These are phyloP conservation scores for Royoungia palumana DNA, from an alignment of 768 basidiomycete species.

Conservation along the genomic window DNA sequence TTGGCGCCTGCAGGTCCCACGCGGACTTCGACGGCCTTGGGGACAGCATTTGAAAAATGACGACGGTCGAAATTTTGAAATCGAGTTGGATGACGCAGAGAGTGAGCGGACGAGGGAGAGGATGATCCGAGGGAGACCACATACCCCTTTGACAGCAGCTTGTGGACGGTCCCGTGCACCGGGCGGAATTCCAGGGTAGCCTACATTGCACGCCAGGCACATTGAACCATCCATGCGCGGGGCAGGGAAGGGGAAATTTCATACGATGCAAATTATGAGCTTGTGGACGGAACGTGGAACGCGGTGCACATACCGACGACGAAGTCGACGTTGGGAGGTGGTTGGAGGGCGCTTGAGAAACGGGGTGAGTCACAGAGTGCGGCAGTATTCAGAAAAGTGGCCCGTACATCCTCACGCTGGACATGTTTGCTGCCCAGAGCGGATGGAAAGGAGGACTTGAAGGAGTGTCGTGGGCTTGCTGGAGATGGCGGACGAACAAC, in stretches of 20 bases:
- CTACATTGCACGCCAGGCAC: constrained; percentile 36
- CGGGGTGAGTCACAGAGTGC: constrained; percentile 5
- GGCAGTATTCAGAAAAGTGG: not conserved
- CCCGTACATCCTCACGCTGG: constrained; percentile 45
- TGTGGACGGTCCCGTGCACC: constrained; percentile 70
- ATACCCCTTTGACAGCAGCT: constrained; percentile 81
- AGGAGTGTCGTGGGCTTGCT: not conserved
- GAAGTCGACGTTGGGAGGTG: constrained; percentile 87
- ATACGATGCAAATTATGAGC: constrained; percentile 3
- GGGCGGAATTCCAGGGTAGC: constrained; percentile 89
- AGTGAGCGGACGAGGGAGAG: not conserved
- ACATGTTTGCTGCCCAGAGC: constrained; percentile 34
- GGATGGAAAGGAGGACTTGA: too few species aligned
- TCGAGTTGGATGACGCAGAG: not conserved
- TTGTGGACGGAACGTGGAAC: not conserved
- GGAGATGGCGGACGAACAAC: not conserved
- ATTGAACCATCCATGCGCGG: not conserved
- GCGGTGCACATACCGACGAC: constrained; percentile 58
- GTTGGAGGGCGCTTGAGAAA: constrained; percentile 66
- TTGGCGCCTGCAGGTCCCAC: constrained; percentile 72
- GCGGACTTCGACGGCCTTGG: constrained; percentile 82
- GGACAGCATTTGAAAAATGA: not conserved
- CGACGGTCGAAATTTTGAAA: constrained; percentile 7
- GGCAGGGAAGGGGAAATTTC: not conserved
- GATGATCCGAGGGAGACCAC: constrained; percentile 30